Evolutionary conservation across 108 stramenopile genomes (phyloP).

Genomic region (Licmophora abbreviata): DNA sequence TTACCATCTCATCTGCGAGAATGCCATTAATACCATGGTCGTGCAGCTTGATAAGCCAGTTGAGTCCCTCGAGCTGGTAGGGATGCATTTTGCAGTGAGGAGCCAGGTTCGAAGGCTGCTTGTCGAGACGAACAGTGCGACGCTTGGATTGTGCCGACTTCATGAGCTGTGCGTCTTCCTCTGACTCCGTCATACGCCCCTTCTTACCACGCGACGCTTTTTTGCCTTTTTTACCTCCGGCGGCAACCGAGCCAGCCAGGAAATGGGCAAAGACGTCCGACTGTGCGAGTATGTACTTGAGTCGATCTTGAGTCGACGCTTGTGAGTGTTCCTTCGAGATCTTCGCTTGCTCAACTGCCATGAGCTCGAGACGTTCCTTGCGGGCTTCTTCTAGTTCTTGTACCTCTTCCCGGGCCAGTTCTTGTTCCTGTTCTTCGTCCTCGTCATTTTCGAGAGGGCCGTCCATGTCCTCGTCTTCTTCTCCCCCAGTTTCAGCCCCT

Average conservation of each 20-base stretch:
- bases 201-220: conserved; percentile 49
- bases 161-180: conserved; percentile 94
- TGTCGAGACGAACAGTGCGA: conserved; percentile 75
- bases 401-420: conserved; percentile 20
- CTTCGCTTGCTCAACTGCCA: conserved; percentile 42
- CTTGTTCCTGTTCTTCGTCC: conserved; percentile 8
- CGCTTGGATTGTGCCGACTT: conserved; percentile 76
- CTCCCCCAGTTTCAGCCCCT: conserved; percentile 23
- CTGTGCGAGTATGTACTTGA: conserved; percentile 91
- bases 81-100: conserved; percentile 85
- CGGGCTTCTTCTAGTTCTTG: conserved; percentile 60
- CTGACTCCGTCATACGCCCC: conserved; percentile 89
- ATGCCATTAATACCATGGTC: conserved; percentile 99
- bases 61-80: conserved; percentile 98
- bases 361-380: conserved; percentile 59
- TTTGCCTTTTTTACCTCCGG: conserved; percentile 25
- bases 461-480: conserved; percentile 15
- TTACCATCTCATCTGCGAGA: conserved; percentile 97
- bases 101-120: conserved; percentile 83
- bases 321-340: conserved; percentile 5
- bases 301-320: conserved; percentile 32
- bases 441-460: conserved; percentile 1
- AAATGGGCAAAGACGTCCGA: conserved; percentile 99
- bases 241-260: conserved; percentile 67
- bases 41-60: conserved; percentile 98